Conservation (phyloP, 345 rosid genomes). For the Raphanus raphanistrum region DNA sequence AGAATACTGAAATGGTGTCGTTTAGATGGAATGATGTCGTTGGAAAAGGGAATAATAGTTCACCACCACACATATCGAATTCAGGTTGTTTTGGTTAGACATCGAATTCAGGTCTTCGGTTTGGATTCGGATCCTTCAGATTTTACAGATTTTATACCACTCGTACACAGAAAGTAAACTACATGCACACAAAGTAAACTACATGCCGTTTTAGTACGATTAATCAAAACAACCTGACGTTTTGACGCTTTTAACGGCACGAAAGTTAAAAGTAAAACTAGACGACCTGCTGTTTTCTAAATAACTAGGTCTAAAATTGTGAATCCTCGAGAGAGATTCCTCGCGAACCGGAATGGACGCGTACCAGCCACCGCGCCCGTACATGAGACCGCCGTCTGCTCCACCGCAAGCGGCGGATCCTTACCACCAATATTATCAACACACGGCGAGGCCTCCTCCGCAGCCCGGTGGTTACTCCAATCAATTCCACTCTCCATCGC, state of each 20-base stretch:
- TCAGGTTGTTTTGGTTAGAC: conserved; percentile 5
- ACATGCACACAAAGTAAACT: not conserved
- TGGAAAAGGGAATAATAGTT: not conserved
- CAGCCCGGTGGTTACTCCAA: conserved; percentile 42
- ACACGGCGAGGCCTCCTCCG: conserved; percentile 41
- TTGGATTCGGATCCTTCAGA: not conserved
- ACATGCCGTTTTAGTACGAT: not conserved
- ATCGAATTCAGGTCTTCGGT: not conserved
- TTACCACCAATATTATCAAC: conserved; percentile 37
- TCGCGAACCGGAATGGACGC: conserved; percentile 49
- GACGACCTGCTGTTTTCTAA: not conserved
- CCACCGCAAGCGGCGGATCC: conserved; percentile 51
- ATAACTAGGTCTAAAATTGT: not conserved
- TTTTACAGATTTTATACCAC: not conserved
- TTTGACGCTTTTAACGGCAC: not conserved
- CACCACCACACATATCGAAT: no score
- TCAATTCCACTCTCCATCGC: conserved; percentile 53
- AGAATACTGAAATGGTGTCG: not conserved
- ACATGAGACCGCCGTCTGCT: conserved; percentile 53
- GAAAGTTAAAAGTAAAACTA: not conserved
- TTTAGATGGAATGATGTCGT: not conserved
- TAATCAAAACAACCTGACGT: not conserved
- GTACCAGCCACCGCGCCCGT: conserved; percentile 50
- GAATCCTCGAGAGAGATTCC: not conserved
- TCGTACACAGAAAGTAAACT: not conserved